Evolutionary conservation across 352 stramenopile genomes (phyloP).

Genomic region (Globisporangium spinosum): DNA sequence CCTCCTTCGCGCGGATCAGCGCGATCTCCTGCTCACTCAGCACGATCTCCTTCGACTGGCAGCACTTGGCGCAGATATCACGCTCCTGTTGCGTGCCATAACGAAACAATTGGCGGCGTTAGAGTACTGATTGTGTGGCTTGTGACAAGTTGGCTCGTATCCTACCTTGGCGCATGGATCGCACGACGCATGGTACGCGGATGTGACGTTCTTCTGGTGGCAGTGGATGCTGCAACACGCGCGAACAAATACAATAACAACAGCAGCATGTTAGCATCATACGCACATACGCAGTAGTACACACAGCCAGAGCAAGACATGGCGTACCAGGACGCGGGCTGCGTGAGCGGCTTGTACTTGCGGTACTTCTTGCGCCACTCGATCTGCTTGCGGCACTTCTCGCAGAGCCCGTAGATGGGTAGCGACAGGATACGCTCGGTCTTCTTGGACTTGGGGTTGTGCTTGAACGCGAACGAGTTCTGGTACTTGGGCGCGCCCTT

Average conservation of each 20-base stretch:
- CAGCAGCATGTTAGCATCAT: neutral
- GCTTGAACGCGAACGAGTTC: conserved; percentile 97
- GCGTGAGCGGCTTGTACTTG: conserved; percentile 97
- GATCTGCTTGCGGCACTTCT: conserved; percentile 94
- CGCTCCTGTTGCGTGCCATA: conserved; percentile 33
- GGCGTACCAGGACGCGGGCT: conserved; percentile 88
- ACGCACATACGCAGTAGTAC: neutral
- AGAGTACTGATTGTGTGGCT: conserved; percentile 11
- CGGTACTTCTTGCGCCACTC: conserved; percentile 99
- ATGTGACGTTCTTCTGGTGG: conserved; percentile 87
- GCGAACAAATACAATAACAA: neutral
- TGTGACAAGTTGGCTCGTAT: neutral
- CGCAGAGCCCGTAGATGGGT: conserved; percentile 91
- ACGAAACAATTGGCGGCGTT: neutral
- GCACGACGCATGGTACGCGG: conserved; percentile 95
- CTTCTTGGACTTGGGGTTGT: conserved; percentile 98
- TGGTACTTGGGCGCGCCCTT: conserved; percentile 93
- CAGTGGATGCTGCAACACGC: conserved; percentile 83
- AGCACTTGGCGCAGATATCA: conserved; percentile 90
- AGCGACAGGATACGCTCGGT: conserved; percentile 91
- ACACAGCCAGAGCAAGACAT: neutral
- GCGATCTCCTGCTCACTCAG: conserved; percentile 43
- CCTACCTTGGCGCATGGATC: conserved; percentile 78
- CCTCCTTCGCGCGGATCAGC: conserved; percentile 44
- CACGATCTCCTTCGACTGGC: conserved; percentile 61